phyloP scores from a whole-genome alignment of 139 green algal species.

The Chlamydomonas incerta region DNA sequence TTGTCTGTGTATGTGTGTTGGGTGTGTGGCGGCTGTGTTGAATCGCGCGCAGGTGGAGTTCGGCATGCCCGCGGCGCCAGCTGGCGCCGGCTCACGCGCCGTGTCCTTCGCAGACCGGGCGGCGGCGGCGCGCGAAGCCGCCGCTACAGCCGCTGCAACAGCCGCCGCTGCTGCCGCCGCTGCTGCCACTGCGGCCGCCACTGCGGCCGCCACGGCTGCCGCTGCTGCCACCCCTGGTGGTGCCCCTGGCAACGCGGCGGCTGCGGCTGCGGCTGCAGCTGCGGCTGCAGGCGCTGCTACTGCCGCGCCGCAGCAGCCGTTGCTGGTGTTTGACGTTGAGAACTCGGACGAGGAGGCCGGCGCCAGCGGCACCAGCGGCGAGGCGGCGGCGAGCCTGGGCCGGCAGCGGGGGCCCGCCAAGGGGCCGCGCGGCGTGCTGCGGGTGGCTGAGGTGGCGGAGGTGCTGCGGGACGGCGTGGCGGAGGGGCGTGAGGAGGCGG shows the following conservation, averaged over 20 bases:
- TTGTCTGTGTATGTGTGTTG: too few species aligned
- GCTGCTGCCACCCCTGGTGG: too few species aligned
- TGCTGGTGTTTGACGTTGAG: slow-evolving; percentile 30
- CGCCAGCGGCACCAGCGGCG: not conserved
- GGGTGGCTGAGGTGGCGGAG: slow-evolving; percentile 2
- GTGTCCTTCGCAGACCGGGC: too few species aligned
- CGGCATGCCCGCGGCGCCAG: not conserved
- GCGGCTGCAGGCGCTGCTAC: not conserved
- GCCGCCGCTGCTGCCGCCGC: too few species aligned
- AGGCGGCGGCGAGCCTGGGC: not conserved
- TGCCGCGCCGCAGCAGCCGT: not conserved
- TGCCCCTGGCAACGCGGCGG: too few species aligned
- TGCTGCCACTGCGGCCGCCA: not conserved
- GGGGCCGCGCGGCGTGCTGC: slow-evolving; percentile 9
- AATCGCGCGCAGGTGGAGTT: slow-evolving; percentile 32
- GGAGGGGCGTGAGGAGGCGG: not conserved
- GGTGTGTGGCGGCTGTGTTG: too few species aligned
- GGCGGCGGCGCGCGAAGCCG: too few species aligned
- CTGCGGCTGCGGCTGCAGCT: too few species aligned
- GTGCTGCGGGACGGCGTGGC: not conserved
- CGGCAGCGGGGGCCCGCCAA: not conserved
- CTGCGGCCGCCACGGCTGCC: not conserved
- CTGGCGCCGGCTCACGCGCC: not conserved
- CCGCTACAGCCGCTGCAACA: too few species aligned
- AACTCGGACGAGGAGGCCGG: not conserved